These are phyloP conservation scores for Podaxis pistillaris DNA, from an alignment of 768 basidiomycete species.

Conservation along the genomic window DNA sequence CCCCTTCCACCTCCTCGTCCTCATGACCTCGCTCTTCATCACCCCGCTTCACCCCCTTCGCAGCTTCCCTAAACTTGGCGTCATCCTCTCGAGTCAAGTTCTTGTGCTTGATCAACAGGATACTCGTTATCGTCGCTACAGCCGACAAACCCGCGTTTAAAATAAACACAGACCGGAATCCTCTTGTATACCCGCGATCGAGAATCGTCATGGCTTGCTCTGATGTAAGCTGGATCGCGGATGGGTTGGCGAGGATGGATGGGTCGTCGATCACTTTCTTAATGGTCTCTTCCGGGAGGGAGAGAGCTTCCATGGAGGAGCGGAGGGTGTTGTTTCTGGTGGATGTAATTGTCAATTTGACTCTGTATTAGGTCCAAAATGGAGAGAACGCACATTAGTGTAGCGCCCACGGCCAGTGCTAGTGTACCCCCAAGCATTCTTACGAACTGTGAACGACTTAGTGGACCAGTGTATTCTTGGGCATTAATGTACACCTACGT, in stretches of 20 bases:
- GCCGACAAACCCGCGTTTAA: constrained; percentile 37
- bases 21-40: neutral
- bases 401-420: constrained; percentile 58
- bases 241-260: constrained; percentile 29
- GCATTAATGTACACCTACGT: constrained; percentile 31
- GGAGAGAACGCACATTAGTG: constrained; percentile 45
- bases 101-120: constrained; percentile 61
- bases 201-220: constrained; percentile 41
- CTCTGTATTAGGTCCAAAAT: neutral
- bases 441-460: constrained; percentile 46
- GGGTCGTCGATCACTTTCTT: constrained; percentile 50
- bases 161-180: neutral
- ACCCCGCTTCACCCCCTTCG: constrained; percentile 26
- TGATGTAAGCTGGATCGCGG: constrained; percentile 33
- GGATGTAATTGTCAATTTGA: constrained; percentile 1
- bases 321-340: constrained; percentile 49
- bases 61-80: constrained; percentile 42
- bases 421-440: constrained; percentile 70
- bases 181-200: constrained; percentile 36
- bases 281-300: constrained; percentile 36
- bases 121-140: constrained; percentile 50
- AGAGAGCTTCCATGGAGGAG: constrained; percentile 35
- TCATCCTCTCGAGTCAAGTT: constrained; percentile 61
- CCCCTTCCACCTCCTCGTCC: neutral
- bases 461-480: neutral